A percentile compares a stretch with the other conserved stretches of the same genome.
phyloP scores from a whole-genome alignment of 805 yeast genomes.

The Yarrowia sp. region DNA sequence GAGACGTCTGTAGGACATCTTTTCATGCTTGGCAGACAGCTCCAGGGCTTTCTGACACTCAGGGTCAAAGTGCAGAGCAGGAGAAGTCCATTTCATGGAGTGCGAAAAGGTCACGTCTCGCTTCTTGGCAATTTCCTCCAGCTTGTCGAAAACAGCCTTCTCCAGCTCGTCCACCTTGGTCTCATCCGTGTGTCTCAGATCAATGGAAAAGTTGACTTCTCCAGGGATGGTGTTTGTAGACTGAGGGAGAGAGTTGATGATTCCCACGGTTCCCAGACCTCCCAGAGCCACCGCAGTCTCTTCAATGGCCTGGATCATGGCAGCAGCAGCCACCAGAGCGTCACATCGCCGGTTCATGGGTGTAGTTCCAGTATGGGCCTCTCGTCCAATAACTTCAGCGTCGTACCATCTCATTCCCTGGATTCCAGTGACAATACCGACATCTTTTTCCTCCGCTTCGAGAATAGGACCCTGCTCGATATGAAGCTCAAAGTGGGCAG shows the following conservation, averaged over 20 bases:
- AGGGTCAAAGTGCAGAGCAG: slow-evolving; percentile 65
- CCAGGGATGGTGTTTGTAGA: slow-evolving; percentile 74
- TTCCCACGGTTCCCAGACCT: slow-evolving; percentile 68
- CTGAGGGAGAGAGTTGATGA: slow-evolving; percentile 62
- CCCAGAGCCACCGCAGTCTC: slow-evolving; percentile 60
- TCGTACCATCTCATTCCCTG: slow-evolving; percentile 72
- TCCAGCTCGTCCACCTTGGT: slow-evolving; percentile 54
- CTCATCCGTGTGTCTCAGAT: slow-evolving; percentile 61
- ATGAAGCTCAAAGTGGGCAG: slow-evolving; percentile 76
- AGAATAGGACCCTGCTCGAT: slow-evolving; percentile 80
- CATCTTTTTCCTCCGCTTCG: slow-evolving; percentile 60
- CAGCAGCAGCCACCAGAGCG: slow-evolving; percentile 64
- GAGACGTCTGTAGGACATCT: slow-evolving; percentile 39
- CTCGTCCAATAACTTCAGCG: slow-evolving; percentile 64
- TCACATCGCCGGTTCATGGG: slow-evolving; percentile 68
- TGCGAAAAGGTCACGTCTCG: slow-evolving; percentile 47
- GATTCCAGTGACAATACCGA: slow-evolving; percentile 71
- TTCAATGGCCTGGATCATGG: slow-evolving; percentile 62
- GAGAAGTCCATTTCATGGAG: slow-evolving; percentile 57
- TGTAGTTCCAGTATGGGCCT: slow-evolving; percentile 78
- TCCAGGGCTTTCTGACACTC: slow-evolving; percentile 60
- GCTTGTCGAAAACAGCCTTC: slow-evolving; percentile 50
- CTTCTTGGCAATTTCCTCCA: slow-evolving; percentile 49
- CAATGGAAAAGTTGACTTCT: slow-evolving; percentile 64
- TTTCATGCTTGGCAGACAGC: slow-evolving; percentile 55